These are phyloP conservation scores for Pichia inconspicua DNA, from an alignment of 1,139 yeast species.

Conservation along the genomic window DNA sequence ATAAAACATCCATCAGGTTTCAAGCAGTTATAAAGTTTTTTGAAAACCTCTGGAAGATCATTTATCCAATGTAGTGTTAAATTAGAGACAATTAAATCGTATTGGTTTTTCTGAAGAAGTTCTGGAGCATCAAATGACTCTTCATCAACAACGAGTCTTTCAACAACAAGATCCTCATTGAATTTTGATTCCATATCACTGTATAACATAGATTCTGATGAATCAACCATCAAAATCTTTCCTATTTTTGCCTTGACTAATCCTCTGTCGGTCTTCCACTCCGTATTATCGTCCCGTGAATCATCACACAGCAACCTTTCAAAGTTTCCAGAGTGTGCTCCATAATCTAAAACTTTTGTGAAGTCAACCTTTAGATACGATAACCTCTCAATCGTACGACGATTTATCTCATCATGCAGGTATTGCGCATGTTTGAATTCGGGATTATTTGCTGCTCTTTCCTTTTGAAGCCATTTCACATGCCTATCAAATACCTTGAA, in stretches of 20 bases:
- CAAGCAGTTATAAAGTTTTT: conserved; percentile 50
- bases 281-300: conserved; percentile 21
- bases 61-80: conserved; percentile 80
- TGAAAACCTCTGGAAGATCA: conserved; percentile 60
- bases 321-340: conserved; percentile 64
- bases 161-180: conserved; percentile 37
- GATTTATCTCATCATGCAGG: conserved; percentile 66
- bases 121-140: conserved; percentile 43
- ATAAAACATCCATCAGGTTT: conserved; percentile 79
- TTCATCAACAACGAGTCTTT: conserved; percentile 58
- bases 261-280: conserved; percentile 45
- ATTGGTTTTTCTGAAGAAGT: conserved; percentile 35
- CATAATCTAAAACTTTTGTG: conserved; percentile 57
- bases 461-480: conserved; percentile 53
- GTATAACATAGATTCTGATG: conserved; percentile 44
- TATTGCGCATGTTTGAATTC: conserved; percentile 62
- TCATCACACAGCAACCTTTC: conserved; percentile 24
- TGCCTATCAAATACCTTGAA: conserved; percentile 58
- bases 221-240: conserved; percentile 61
- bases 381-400: conserved; percentile 64
- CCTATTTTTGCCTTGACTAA: conserved; percentile 46
- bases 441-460: conserved; percentile 40
- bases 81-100: conserved; percentile 69
- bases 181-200: conserved; percentile 39
- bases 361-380: conserved; percentile 66